phyloP scores from a whole-genome alignment of 1,139 yeast species.

The Candida gigantensis region DNA sequence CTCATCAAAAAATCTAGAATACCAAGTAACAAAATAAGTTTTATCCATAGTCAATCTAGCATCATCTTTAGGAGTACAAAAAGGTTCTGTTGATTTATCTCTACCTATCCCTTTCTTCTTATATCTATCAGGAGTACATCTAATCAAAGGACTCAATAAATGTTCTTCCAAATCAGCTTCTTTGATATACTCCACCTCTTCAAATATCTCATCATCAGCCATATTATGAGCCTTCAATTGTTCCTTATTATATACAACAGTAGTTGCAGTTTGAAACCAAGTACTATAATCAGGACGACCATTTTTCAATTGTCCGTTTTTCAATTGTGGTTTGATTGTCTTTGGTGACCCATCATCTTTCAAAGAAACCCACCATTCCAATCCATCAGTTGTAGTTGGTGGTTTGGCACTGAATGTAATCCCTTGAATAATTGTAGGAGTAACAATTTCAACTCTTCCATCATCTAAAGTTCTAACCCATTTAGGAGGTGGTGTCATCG shows the following conservation, averaged over 20 bases:
- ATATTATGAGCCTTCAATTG: conserved; percentile 70
- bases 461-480: conserved; percentile 77
- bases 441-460: conserved; percentile 60
- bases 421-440: conserved; percentile 80
- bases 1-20: conserved; percentile 55
- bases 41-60: conserved; percentile 54
- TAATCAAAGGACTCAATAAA: conserved; percentile 69
- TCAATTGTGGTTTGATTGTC: conserved; percentile 71
- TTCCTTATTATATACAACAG: conserved; percentile 55
- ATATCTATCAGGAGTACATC: conserved; percentile 83
- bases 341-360: conserved; percentile 79
- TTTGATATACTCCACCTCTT: conserved; percentile 54
- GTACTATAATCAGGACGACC: conserved; percentile 74
- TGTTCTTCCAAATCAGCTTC: conserved; percentile 69
- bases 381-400: conserved; percentile 61
- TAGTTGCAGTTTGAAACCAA: conserved; percentile 71
- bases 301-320: conserved; percentile 67
- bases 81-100: conserved; percentile 63
- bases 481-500: conserved; percentile 42
- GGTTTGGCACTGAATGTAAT: conserved; percentile 81
- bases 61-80: conserved; percentile 76
- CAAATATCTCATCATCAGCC: conserved; percentile 56
- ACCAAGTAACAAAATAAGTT: conserved; percentile 82
- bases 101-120: conserved; percentile 64
- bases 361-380: conserved; percentile 80